Conservation (phyloP, 495 filamentous ascomycete genomes). For the Acidomyces sp. region DNA sequence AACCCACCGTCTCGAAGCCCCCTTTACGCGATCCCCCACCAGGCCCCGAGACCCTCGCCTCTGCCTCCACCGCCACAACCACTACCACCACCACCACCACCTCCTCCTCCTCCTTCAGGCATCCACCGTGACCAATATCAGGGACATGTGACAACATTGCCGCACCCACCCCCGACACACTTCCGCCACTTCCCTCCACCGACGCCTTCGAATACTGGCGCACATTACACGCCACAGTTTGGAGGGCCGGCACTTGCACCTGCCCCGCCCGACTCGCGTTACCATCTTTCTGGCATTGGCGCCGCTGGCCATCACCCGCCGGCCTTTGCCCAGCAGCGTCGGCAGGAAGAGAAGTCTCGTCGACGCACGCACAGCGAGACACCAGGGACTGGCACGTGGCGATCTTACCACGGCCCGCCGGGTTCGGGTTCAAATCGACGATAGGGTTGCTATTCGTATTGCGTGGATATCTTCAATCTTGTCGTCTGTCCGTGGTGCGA, state of each 20-base stretch:
- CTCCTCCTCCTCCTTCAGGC: not conserved
- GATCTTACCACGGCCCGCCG: conserved; percentile 1
- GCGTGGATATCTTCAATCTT: not conserved
- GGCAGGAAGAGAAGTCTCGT: not conserved
- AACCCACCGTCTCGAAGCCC: conserved; percentile 2
- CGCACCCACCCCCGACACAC: not conserved
- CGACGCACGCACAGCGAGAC: conserved; percentile 5
- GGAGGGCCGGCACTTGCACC: conserved; percentile 17
- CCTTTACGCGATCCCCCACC: conserved; percentile 8
- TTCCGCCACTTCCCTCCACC: not conserved
- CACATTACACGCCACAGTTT: conserved; percentile 4
- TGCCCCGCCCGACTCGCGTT: conserved; percentile 4
- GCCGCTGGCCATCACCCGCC: conserved; percentile 4
- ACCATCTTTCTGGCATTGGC: conserved; percentile 3
- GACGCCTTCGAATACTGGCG: not conserved
- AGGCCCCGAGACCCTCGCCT: not conserved
- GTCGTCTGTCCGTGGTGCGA: too few relatives aligned
- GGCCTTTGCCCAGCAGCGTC: conserved; percentile 17
- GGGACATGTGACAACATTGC: not conserved
- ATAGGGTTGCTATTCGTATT: not conserved
- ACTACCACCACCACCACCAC: conserved; percentile 1
- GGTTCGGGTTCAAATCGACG: too few relatives aligned
- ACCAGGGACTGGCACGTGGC: not conserved
- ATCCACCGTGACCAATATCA: conserved; percentile 1
- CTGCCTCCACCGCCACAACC: conserved; percentile 1